Conservation (phyloP, 23 red algal species). For the Agarophyton chilense region DNA sequence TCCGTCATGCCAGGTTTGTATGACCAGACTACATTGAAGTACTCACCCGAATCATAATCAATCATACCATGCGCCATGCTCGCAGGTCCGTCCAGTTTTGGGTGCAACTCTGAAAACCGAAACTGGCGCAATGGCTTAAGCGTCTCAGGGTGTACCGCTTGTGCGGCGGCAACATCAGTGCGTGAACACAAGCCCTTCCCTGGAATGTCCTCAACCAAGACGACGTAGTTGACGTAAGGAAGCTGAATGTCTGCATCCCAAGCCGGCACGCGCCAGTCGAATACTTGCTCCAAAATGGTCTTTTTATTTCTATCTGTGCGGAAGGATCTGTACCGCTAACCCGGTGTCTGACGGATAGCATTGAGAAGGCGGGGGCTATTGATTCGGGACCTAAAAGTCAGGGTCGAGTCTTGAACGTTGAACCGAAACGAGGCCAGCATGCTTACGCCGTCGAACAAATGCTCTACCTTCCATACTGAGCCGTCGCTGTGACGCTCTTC, state of each 20-base stretch:
- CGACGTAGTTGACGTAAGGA: constrained; percentile 23
- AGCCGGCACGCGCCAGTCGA: neutral
- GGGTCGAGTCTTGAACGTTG: neutral
- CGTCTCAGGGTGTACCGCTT: neutral
- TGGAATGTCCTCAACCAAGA: constrained; percentile 26
- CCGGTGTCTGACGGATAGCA: neutral
- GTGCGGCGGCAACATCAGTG: constrained; percentile 15
- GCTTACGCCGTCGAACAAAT: constrained; percentile 42
- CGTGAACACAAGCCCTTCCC: constrained; percentile 30
- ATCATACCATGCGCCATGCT: constrained; percentile 28
- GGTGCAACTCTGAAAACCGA: constrained; percentile 32
- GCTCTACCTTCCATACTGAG: neutral
- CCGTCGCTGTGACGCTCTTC: constrained; percentile 4
- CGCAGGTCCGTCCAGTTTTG: constrained; percentile 2
- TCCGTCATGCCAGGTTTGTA: constrained; percentile 19
- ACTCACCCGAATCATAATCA: constrained; percentile 28
- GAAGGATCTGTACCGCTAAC: neutral
- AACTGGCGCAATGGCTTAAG: neutral
- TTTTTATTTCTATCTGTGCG: neutral
- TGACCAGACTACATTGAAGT: constrained; percentile 33
- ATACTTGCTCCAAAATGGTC: neutral
- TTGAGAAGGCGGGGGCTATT: neutral
- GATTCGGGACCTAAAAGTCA: neutral
- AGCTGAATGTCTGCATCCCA: neutral
- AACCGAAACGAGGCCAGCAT: neutral